phyloP scores from a whole-genome alignment of 495 filamentous ascomycete species.

The Platismatia glauca region DNA sequence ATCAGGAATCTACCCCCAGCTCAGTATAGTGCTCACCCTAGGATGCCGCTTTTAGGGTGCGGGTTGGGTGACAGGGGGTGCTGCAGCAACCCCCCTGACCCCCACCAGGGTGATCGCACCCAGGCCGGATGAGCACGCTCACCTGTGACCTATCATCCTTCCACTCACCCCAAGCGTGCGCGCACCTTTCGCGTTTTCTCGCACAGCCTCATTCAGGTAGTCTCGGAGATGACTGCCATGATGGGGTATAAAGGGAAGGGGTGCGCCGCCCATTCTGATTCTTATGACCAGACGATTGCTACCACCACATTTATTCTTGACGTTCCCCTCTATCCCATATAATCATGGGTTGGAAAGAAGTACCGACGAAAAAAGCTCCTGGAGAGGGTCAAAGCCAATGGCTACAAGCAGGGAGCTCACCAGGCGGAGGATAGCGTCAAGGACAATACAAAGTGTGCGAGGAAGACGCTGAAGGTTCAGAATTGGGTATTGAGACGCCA shows the following conservation, averaged over 20 bases:
- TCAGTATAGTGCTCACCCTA: neutral
- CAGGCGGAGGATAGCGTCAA: neutral
- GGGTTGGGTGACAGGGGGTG: neutral
- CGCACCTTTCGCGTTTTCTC: neutral
- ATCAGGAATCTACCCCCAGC: no score
- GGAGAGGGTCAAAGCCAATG: neutral
- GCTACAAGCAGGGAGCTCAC: conserved; percentile 9
- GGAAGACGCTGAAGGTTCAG: no score
- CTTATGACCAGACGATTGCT: neutral
- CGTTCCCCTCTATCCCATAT: neutral
- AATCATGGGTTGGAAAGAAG: neutral
- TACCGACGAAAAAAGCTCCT: neutral
- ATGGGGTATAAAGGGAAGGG: neutral
- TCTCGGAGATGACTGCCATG: neutral
- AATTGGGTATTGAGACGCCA: no score
- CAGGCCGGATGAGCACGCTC: no score
- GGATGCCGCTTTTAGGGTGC: neutral
- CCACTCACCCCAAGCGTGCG: neutral
- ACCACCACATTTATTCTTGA: neutral
- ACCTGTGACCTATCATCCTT: neutral
- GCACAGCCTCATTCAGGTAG: neutral
- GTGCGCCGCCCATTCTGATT: neutral
- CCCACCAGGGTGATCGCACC: neutral
- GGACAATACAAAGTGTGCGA: no score
- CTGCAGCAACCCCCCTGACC: no score